A percentile compares a stretch with the other conserved stretches of the same genome.
Conservation (phyloP, 176 grass and related monocot species). For the Bolboschoenus planiculmis region DNA sequence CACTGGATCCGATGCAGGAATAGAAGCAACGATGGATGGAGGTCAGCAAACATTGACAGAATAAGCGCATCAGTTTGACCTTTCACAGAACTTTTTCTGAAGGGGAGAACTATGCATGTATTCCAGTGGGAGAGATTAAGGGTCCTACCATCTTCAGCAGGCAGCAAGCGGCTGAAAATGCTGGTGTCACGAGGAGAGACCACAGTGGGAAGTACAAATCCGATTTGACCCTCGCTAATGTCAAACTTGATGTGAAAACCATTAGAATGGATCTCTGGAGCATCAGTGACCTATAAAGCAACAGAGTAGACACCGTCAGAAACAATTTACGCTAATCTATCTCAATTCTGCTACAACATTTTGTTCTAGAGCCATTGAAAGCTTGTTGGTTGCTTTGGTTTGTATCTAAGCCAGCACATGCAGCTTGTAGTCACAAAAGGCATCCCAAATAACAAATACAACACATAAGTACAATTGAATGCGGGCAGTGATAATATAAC, state of each 20-base stretch:
- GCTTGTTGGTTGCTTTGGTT: not conserved
- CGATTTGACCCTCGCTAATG: slow-evolving; percentile 86
- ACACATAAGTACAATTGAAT: not conserved
- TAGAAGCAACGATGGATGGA: slow-evolving; percentile 86
- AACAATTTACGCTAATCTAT: not conserved
- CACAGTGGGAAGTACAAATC: slow-evolving; percentile 87
- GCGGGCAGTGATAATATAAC: not conserved
- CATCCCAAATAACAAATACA: not conserved
- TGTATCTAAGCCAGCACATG: not conserved
- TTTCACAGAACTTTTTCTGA: slow-evolving; percentile 59
- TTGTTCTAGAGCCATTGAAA: not conserved
- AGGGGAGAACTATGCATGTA: slow-evolving; percentile 88
- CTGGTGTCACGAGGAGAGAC: slow-evolving; percentile 50
- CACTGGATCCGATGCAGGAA: slow-evolving; percentile 82
- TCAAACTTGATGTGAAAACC: slow-evolving; percentile 98
- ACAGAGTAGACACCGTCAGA: not conserved
- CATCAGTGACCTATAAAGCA: slow-evolving; percentile 69
- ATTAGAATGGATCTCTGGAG: slow-evolving; percentile 98
- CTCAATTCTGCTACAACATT: not conserved
- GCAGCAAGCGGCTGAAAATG: slow-evolving; percentile 46
- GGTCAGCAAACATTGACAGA: slow-evolving; percentile 94
- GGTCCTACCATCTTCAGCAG: slow-evolving; percentile 34
- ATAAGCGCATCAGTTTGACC: slow-evolving; percentile 50
- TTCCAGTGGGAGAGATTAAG: slow-evolving; percentile 36
- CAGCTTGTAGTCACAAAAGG: not conserved